phyloP scores from a whole-genome alignment of 2,329 filamentous ascomycete genomes.

The Trichoderma sp. region DNA sequence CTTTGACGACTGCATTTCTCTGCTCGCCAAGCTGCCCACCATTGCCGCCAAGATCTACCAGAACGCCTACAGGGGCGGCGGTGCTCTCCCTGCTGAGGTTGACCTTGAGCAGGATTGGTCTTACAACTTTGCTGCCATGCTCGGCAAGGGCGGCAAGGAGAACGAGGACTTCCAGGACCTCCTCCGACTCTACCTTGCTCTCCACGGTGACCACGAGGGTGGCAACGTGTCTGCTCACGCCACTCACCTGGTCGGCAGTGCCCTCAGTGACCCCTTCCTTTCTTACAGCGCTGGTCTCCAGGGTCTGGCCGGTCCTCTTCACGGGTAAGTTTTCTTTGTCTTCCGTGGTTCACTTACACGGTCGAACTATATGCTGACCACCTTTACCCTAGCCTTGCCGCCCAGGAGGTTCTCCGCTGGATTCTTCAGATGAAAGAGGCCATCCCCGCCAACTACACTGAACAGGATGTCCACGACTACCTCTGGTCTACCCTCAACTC shows the following conservation, averaged over 20 bases:
- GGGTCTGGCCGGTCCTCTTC: slow-evolving; percentile 81
- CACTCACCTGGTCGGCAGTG: slow-evolving; percentile 92
- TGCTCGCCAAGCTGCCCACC: slow-evolving; percentile 93
- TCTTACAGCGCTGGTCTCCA: slow-evolving; percentile 95
- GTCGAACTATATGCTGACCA: neutral
- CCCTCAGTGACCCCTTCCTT: slow-evolving; percentile 90
- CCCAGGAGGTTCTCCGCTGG: slow-evolving; percentile 96
- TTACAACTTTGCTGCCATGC: slow-evolving; percentile 96
- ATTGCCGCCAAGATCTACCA: slow-evolving; percentile 98
- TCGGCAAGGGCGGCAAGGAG: slow-evolving; percentile 83
- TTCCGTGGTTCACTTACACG: neutral
- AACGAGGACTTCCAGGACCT: slow-evolving; percentile 95
- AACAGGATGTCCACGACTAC: slow-evolving; percentile 82
- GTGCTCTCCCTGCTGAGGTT: slow-evolving; percentile 70
- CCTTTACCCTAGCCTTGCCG: slow-evolving; percentile 64
- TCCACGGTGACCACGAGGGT: slow-evolving; percentile 97
- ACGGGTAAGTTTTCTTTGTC: slow-evolving; percentile 45
- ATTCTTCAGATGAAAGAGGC: slow-evolving; percentile 92
- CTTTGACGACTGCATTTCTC: slow-evolving; percentile 90
- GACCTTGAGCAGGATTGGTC: slow-evolving; percentile 92
- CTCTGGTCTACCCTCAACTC: slow-evolving; percentile 92
- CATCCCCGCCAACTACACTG: slow-evolving; percentile 74
- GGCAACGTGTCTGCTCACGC: slow-evolving; percentile 96
- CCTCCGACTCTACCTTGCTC: slow-evolving; percentile 86
- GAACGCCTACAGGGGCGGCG: slow-evolving; percentile 74